Conservation (phyloP, 2,329 filamentous ascomycete species). For the Daldinia sp. region DNA sequence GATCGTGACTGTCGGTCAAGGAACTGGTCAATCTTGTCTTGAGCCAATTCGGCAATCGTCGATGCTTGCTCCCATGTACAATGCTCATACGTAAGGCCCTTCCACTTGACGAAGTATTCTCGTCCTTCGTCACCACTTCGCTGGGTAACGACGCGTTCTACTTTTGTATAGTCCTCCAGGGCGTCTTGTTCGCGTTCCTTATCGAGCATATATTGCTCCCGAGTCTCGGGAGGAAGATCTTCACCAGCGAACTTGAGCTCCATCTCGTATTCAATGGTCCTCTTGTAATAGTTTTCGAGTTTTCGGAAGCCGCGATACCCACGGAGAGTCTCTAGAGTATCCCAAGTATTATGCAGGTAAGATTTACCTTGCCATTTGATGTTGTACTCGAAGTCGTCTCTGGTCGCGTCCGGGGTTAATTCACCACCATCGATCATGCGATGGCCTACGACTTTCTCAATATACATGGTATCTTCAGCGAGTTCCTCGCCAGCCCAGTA, state of each 20-base stretch:
- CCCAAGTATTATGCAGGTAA: slow-evolving; percentile 96
- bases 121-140: slow-evolving; percentile 82
- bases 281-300: slow-evolving; percentile 94
- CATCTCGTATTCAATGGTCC: slow-evolving; percentile 83
- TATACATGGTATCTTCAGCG: slow-evolving; percentile 84
- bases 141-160: slow-evolving; percentile 90
- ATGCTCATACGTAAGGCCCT: slow-evolving; percentile 89
- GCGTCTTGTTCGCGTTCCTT: slow-evolving; percentile 91
- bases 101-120: slow-evolving; percentile 98
- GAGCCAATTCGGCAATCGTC: slow-evolving; percentile 81
- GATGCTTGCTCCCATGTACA: slow-evolving; percentile 92
- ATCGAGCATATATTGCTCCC: slow-evolving; percentile 95
- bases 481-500: slow-evolving; percentile 76
- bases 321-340: slow-evolving; percentile 78
- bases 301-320: slow-evolving; percentile 87
- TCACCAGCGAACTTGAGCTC: slow-evolving; percentile 79
- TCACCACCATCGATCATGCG: slow-evolving; percentile 77
- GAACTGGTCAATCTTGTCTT: slow-evolving; percentile 91
- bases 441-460: slow-evolving; percentile 92
- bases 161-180: slow-evolving; percentile 88
- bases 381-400: slow-evolving; percentile 87
- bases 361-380: slow-evolving; percentile 99
- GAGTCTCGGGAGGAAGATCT: slow-evolving; percentile 83
- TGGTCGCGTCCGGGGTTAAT: slow-evolving; percentile 66
- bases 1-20: slow-evolving; percentile 84